These are phyloP conservation scores for Metrosideros polymorpha DNA, from an alignment of 441 rosid species.

Conservation along the genomic window DNA sequence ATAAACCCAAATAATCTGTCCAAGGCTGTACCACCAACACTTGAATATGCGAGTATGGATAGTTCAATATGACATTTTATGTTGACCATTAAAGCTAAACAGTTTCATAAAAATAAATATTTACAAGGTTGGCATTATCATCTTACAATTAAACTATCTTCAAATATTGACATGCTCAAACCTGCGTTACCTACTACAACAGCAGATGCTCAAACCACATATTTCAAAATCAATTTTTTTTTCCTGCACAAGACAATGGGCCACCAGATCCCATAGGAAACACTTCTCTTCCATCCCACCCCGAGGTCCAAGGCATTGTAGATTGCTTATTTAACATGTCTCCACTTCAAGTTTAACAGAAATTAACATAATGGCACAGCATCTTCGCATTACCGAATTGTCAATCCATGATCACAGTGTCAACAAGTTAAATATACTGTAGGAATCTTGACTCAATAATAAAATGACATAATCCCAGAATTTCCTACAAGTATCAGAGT, in stretches of 20 bases:
- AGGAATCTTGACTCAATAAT: neutral
- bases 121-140: neutral
- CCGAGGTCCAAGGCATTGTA: neutral
- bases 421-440: neutral
- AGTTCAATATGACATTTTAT: neutral
- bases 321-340: neutral
- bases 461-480: neutral
- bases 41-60: neutral
- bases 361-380: neutral
- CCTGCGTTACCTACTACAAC: neutral
- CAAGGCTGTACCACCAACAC: neutral
- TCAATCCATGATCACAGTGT: neutral
- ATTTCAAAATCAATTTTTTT: neutral
- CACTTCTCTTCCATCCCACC: neutral
- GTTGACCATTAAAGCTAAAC: neutral
- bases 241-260: neutral
- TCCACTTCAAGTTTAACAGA: neutral
- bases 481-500: neutral
- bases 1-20: neutral
- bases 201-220: neutral
- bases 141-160: neutral
- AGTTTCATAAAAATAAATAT: neutral
- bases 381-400: neutral
- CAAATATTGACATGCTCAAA: neutral
- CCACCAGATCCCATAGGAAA: neutral